These are phyloP conservation scores for Backusella tarrabulga DNA, from an alignment of 192 early-diverging fungal genomes.

Conservation along the genomic window DNA sequence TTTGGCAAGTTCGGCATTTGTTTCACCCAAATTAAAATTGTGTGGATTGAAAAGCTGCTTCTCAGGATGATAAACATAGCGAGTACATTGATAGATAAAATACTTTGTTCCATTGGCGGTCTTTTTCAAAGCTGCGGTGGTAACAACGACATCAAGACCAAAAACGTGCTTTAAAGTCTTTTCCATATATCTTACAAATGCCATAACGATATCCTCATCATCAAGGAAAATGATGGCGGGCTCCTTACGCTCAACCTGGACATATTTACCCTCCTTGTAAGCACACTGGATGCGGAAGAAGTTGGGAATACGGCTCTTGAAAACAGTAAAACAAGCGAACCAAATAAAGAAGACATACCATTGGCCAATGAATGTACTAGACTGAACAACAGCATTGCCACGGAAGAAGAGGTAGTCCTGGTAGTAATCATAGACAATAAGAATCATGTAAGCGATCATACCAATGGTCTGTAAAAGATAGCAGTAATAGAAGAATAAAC, in stretches of 20 bases:
- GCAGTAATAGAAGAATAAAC: slow-evolving; percentile 36
- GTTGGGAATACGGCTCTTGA: slow-evolving; percentile 45
- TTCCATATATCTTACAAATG: slow-evolving; percentile 24
- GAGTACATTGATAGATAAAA: slow-evolving; percentile 72
- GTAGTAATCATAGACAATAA: slow-evolving; percentile 48
- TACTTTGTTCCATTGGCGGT: slow-evolving; percentile 54
- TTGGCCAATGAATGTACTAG: slow-evolving; percentile 47
- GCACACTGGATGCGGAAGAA: slow-evolving; percentile 52
- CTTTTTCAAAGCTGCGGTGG: slow-evolving; percentile 39
- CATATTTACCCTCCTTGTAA: slow-evolving; percentile 36
- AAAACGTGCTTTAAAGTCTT: slow-evolving; percentile 19
- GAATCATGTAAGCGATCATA: slow-evolving; percentile 39
- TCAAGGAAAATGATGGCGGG: slow-evolving; percentile 37
- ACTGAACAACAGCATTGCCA: slow-evolving; percentile 34
- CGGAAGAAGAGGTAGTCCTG: slow-evolving; percentile 33
- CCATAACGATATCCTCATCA: slow-evolving; percentile 32
- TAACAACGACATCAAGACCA: slow-evolving; percentile 42
- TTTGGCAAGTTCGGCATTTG: slow-evolving; percentile 37
- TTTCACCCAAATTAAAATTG: slow-evolving; percentile 53
- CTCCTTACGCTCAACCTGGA: slow-evolving; percentile 46
- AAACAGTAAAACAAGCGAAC: slow-evolving; percentile 41
- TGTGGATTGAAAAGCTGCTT: slow-evolving; percentile 57
- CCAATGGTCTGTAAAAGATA: slow-evolving; percentile 39
- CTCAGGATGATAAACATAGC: slow-evolving; percentile 64
- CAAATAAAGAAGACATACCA: slow-evolving; percentile 51